Base-by-base conservation (phyloP, 2,329 filamentous ascomycete genomes). In the Cytospora chrysosperma region DNA sequence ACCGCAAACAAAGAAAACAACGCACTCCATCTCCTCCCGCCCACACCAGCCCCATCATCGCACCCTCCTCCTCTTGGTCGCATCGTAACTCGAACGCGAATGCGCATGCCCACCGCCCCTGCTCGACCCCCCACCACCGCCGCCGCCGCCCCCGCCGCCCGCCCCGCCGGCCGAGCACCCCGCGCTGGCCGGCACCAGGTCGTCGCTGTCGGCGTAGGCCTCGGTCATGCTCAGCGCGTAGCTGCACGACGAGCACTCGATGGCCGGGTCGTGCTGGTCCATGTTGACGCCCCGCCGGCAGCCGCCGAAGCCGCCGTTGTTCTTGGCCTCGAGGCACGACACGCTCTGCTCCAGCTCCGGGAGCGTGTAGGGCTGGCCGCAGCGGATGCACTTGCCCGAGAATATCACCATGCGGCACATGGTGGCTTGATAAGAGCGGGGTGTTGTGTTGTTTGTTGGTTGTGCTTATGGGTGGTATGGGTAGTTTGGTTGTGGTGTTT, bases 381-480 rank as follows among this genome's bases (percentile, higher is more conserved):
- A 82, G 55, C 72, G 73, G 43, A 77, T 77, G 71, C 80, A 82
- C 49, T 71, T 69, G 54, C 80, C 80, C 47, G 70, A 69, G 68
- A 81, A 82, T 51, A 77, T 69, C 52, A 82, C 69, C 69, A 79
- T 73, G 61, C 80, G 79, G 71, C 80, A 82, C 80, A 82, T 82
- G 68, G 50, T 60, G 34, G 19, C 12, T 30, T 21, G n/a, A 27
- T n/a, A 3, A 21, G 13, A 32, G 21, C 9, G 15, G 13, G 50
- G 17, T 52, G 50, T 26, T 5, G 10, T 21, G n/a, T 2, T 53
- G 8, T 30, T 24, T 53, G 52, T 55, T 21, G 24, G 52, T 5
- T 13, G n/a, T 40, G 19, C 6, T 6, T 17, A 17, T 40, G 15
- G 37, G 4, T 17, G 15, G 37, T 40, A 5, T 19, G 52, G 4